Evolutionary conservation across 768 basidiomycete genomes (phyloP).

Genomic region (Calocybe gangraenosa): DNA sequence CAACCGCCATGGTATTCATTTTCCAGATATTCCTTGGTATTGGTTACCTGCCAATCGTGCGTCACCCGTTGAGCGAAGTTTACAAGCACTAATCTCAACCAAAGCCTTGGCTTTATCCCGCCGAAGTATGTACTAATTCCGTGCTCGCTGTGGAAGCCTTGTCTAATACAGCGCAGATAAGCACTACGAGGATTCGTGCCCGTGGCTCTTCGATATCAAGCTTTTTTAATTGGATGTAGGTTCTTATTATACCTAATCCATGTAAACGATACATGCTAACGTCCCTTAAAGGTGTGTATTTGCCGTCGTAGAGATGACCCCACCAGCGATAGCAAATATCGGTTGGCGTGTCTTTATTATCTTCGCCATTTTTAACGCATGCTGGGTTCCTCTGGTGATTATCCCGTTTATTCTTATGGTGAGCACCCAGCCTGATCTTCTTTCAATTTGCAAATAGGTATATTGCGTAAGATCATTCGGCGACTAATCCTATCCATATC

Average conservation of each 20-base stretch:
- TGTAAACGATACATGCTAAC: neutral
- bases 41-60: constrained; percentile 34
- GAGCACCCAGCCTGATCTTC: neutral
- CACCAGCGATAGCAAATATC: constrained; percentile 38
- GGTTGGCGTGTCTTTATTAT: constrained; percentile 41
- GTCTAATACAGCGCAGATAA: constrained; percentile 20
- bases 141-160: too few species aligned
- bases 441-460: constrained; percentile 2
- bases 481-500: neutral
- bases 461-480: constrained; percentile 13
- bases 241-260: neutral
- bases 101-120: constrained; percentile 32
- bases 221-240: constrained; percentile 29
- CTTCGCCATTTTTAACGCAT: constrained; percentile 40
- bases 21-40: constrained; percentile 38
- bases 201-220: constrained; percentile 30
- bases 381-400: constrained; percentile 37
- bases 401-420: too few species aligned
- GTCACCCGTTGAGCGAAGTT: constrained; percentile 6
- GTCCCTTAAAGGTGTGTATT: constrained; percentile 26
- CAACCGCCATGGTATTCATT: constrained; percentile 36
- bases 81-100: neutral
- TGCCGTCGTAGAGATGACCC: constrained; percentile 38
- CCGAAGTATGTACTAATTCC: constrained; percentile 18
- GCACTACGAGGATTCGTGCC: constrained; percentile 33